phyloP scores from a whole-genome alignment of 805 yeast species.

The Grigorovia yakushimaensis region DNA sequence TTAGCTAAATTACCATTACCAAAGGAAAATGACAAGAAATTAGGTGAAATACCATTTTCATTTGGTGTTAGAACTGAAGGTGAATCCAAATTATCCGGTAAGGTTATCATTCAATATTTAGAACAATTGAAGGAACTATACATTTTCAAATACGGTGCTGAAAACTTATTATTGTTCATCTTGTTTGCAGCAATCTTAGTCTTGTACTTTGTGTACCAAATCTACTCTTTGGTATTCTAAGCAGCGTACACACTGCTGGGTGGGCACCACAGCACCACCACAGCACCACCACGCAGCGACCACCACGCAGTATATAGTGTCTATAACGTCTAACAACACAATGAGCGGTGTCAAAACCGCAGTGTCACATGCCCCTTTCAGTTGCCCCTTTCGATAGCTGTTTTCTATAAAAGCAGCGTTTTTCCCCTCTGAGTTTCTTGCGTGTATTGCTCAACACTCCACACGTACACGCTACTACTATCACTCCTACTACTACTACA shows the following conservation, averaged over 20 bases:
- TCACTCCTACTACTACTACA: too few relatives aligned
- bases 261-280: background rate
- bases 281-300: background rate
- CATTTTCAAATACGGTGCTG: conserved; percentile 36
- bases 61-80: conserved; percentile 48
- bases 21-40: conserved; percentile 17
- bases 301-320: background rate
- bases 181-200: conserved; percentile 24
- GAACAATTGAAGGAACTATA: conserved; percentile 39
- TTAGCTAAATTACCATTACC: conserved; percentile 39
- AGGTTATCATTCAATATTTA: conserved; percentile 39
- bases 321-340: background rate
- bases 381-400: background rate
- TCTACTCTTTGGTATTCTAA: conserved; percentile 13
- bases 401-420: background rate
- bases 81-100: conserved; percentile 40
- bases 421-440: too few relatives aligned
- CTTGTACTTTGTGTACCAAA: conserved; percentile 24
- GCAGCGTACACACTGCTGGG: background rate
- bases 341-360: background rate
- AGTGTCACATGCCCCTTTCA: background rate
- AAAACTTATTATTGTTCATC: conserved; percentile 29
- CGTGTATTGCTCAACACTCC: background rate
- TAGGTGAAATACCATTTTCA: conserved; percentile 42
- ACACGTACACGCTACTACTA: background rate